These are phyloP conservation scores for Nyctanthes arbortristis DNA, from an alignment of 257 asterid genomes.

Conservation along the genomic window DNA sequence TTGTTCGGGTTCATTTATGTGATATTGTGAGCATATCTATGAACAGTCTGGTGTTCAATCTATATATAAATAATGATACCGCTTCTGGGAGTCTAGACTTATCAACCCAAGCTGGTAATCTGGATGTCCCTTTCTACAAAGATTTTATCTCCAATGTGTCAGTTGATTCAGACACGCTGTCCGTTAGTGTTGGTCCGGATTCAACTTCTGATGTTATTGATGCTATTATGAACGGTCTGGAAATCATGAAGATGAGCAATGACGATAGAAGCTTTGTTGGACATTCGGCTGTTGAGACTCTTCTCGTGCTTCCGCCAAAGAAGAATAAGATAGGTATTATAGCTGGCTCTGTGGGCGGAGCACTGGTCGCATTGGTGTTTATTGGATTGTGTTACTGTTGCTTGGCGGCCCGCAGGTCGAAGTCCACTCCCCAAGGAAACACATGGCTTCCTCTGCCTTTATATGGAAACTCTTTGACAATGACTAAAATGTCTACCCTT, in stretches of 20 bases:
- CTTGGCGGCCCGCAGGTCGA: constrained; percentile 45
- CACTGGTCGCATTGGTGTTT: constrained; percentile 37
- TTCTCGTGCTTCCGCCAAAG: constrained; percentile 40
- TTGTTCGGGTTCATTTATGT: constrained; percentile 68
- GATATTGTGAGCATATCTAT: constrained; percentile 69
- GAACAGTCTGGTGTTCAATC: constrained; percentile 55
- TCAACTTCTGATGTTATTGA: constrained; percentile 38
- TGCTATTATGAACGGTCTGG: constrained; percentile 74
- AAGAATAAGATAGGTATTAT: constrained; percentile 37
- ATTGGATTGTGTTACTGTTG: constrained; percentile 55
- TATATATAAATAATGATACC: constrained; percentile 53
- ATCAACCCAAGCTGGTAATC: constrained; percentile 46
- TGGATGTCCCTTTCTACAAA: constrained; percentile 55
- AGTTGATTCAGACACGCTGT: constrained; percentile 39
- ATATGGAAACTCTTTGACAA: constrained; percentile 61
- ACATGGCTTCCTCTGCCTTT: constrained; percentile 68
- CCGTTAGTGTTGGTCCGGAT: constrained; percentile 69
- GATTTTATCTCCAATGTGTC: constrained; percentile 52
- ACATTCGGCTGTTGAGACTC: constrained; percentile 43
- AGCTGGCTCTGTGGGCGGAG: constrained; percentile 47
- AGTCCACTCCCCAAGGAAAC: constrained; percentile 47
- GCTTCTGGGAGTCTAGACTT: constrained; percentile 55
- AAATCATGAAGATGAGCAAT: constrained; percentile 74
- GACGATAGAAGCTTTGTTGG: constrained; percentile 65
- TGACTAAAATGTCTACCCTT: constrained; percentile 58